Evolutionary conservation across 495 filamentous ascomycete genomes (phyloP).

Genomic region (Penicillium arizonense): DNA sequence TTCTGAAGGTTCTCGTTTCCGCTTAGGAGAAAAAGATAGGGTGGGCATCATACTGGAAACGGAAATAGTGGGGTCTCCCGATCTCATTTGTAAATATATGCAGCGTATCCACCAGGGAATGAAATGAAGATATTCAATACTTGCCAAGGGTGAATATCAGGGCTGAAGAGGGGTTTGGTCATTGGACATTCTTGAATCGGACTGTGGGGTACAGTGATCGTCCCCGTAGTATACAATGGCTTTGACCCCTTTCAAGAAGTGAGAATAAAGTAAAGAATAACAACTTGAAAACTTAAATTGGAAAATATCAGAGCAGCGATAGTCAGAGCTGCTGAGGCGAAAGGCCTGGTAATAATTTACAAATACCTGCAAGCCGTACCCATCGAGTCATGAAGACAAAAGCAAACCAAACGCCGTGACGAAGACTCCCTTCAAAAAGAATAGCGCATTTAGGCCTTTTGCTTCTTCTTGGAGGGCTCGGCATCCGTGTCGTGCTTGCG

Average conservation of each 20-base stretch:
- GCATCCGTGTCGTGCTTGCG: constrained; percentile 54
- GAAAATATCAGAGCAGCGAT: constrained; percentile 11
- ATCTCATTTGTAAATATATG: constrained; percentile 5
- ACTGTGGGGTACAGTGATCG: constrained; percentile 12
- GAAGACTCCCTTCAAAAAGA: constrained; percentile 41
- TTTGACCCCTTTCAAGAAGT: background rate
- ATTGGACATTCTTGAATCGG: constrained; percentile 10
- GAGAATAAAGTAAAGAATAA: background rate
- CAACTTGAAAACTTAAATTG: constrained; percentile 1
- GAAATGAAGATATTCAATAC: constrained; percentile 1
- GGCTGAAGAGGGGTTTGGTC: constrained; percentile 21
- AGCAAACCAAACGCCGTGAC: constrained; percentile 42
- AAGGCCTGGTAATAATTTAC: constrained; percentile 45
- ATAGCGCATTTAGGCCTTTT: constrained; percentile 44
- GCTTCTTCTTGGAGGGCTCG: constrained; percentile 50
- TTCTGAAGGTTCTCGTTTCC: constrained; percentile 41
- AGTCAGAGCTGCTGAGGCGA: constrained; percentile 11
- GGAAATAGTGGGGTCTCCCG: constrained; percentile 21
- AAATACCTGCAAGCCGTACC: constrained; percentile 37
- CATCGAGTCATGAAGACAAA: constrained; percentile 43
- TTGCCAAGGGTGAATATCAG: constrained; percentile 14
- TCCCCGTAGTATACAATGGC: background rate
- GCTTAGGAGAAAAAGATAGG: constrained; percentile 38
- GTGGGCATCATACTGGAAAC: constrained; percentile 32
- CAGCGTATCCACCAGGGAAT: background rate